Base-by-base conservation (phyloP, 1,284 basidiomycete genomes). In the Irpex sp. region DNA sequence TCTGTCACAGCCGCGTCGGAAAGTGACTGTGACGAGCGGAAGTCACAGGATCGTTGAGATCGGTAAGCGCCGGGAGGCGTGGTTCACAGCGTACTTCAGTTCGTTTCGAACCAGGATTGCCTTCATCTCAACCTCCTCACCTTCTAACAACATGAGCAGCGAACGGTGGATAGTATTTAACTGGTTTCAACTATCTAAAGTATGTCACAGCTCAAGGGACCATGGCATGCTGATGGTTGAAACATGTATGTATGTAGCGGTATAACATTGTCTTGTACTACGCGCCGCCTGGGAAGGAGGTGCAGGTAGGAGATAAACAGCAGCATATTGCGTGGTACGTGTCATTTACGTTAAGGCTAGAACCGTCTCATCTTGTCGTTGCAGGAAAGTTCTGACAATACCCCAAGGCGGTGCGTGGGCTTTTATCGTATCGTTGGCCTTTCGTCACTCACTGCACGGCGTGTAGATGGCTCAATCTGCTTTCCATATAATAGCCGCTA, bases 381-480 rank as follows among this genome's bases (percentile, higher is more conserved):
- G 26, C 53, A 61, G 60, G 60, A 61, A 61, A 56, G 53, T 61
- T 36, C 37, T 61, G 17, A 26, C 53, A n/a, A 51, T 36, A 11
- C n/a, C 11, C n/a, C 43, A 54, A 46, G 53, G 60, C 4, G 53
- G 60, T 61, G 46, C 11, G 60, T 37, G 5, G 4, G 57, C 13
- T 46, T 8, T 7, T 33, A 19, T 5, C 21, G 17, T 51, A 2
- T 36, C 26, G 9, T 8, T 37, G 8, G 9, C 56, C 11, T 17
- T 15, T 21, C 7, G 35, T 5, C 35, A 19, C 31, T 57, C 9
- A 57, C 33, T 8, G 19, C 11, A 11, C n/a, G 33, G 8, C n/a
- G 43, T 15, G 8, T 35, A 57, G 56, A 57, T 39, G 56, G 56
- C 5, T 57, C 56, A n/a, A 35, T 39, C 19, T 57, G 35, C 5